Conservation (phyloP, 495 filamentous ascomycete species). For the Hypoxylon intermedium region DNA sequence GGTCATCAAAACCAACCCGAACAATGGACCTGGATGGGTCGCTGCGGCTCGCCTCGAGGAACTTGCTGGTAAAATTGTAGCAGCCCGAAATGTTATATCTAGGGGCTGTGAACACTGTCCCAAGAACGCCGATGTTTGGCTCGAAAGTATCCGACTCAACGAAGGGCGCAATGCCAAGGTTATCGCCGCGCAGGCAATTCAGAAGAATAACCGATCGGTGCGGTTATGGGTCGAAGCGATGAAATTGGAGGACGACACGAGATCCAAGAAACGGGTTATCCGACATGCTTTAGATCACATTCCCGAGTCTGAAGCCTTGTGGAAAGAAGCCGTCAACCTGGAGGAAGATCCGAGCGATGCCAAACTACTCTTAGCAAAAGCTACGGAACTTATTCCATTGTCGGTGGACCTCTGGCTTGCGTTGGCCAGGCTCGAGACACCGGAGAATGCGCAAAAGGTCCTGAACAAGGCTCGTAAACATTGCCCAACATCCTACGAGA, state of each 20-base stretch:
- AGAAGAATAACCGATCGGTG: slow-evolving; percentile 87
- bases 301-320: slow-evolving; percentile 88
- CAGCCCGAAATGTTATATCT: slow-evolving; percentile 82
- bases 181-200: slow-evolving; percentile 93
- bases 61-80: slow-evolving; percentile 85
- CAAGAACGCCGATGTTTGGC: slow-evolving; percentile 92
- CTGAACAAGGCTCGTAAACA: slow-evolving; percentile 95
- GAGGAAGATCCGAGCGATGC: slow-evolving; percentile 90
- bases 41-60: slow-evolving; percentile 93
- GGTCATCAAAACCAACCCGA: slow-evolving; percentile 93
- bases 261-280: slow-evolving; percentile 87
- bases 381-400: slow-evolving; percentile 89
- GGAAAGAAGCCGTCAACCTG: slow-evolving; percentile 97
- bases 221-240: slow-evolving; percentile 93
- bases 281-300: slow-evolving; percentile 87
- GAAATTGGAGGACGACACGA: slow-evolving; percentile 81
- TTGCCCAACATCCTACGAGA: slow-evolving; percentile 85
- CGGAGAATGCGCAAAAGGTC: slow-evolving; percentile 90
- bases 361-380: slow-evolving; percentile 84
- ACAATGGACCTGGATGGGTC: slow-evolving; percentile 96
- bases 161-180: slow-evolving; percentile 92
- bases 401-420: slow-evolving; percentile 96
- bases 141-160: slow-evolving; percentile 92
- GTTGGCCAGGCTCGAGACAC: slow-evolving; percentile 84
- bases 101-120: slow-evolving; percentile 89